Conservation (phyloP, 2,329 filamentous ascomycete genomes). For the Colletotrichum salicis region DNA sequence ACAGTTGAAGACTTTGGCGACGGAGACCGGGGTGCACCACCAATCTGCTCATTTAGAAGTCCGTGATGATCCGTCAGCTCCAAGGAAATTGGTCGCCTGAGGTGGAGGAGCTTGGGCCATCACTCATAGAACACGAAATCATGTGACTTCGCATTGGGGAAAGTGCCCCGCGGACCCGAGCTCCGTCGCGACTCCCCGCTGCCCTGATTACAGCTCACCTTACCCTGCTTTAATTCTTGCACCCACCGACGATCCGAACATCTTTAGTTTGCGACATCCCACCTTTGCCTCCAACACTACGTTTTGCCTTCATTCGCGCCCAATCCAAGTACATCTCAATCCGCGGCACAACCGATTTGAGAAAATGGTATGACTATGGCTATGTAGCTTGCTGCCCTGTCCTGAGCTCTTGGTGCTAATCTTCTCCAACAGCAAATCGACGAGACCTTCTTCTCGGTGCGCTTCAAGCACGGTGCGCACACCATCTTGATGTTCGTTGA, state of each 20-base stretch:
- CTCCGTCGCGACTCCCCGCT: background rate
- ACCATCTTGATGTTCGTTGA: conserved; percentile 77
- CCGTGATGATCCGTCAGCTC: background rate
- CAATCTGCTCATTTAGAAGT: background rate
- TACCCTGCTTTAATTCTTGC: background rate
- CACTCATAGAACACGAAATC: conserved; percentile 25
- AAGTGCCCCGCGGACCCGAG: conserved; percentile 15
- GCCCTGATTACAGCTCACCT: background rate
- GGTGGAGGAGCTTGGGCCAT: conserved; percentile 23
- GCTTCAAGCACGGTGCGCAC: conserved; percentile 78
- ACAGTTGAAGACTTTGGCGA: background rate
- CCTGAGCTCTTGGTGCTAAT: background rate
- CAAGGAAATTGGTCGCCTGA: too few relatives aligned
- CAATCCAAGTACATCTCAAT: background rate
- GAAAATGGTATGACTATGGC: conserved; percentile 7
- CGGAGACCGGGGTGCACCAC: background rate
- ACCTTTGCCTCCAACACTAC: background rate
- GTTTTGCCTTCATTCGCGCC: too few relatives aligned
- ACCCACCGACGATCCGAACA: background rate
- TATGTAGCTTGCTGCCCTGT: background rate
- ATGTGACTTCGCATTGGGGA: conserved; percentile 43
- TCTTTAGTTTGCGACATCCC: background rate
- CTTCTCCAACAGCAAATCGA: conserved; percentile 42
- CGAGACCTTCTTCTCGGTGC: conserved; percentile 70
- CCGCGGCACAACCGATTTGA: background rate